These are phyloP conservation scores for Podospora pseudoanserina DNA, from an alignment of 495 filamentous ascomycete species.

Conservation along the genomic window DNA sequence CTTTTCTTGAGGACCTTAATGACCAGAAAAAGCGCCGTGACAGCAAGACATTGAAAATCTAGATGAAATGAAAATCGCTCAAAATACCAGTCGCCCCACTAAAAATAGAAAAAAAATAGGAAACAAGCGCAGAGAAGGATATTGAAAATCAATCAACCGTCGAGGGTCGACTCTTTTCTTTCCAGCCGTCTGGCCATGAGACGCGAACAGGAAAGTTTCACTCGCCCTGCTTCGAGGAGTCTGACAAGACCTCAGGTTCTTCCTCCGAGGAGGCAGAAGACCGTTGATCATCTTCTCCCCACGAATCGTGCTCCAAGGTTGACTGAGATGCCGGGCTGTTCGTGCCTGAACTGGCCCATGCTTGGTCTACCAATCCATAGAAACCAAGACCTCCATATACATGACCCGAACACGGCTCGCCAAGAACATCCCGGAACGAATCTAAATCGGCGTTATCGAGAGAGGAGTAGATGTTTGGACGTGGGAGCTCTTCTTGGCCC, in stretches of 20 bases:
- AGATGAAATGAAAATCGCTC: background rate
- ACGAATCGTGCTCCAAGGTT: background rate
- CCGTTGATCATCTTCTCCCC: background rate
- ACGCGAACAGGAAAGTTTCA: background rate
- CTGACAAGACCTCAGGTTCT: background rate
- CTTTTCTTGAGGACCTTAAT: background rate
- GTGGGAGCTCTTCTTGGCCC: constrained; percentile 13
- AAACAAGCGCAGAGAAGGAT: too few relatives aligned
- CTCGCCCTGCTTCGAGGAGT: background rate
- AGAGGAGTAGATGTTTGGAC: constrained; percentile 15
- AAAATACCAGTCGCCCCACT: background rate
- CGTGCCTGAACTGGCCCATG: background rate
- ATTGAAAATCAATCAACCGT: too few relatives aligned
- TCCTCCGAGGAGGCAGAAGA: background rate
- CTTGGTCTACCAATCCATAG: background rate
- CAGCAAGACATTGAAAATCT: background rate
- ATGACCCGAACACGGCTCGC: background rate
- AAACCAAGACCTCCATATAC: background rate
- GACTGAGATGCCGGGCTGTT: background rate
- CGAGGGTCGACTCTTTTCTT: background rate
- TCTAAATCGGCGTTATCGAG: constrained; percentile 11
- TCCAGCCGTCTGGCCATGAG: background rate
- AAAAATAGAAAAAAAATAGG: too few relatives aligned
- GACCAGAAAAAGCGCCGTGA: background rate
- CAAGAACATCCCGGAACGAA: constrained; percentile 4